Conservation (phyloP, 169 alveolate species). For the Cyclospora cayetanensis region DNA sequence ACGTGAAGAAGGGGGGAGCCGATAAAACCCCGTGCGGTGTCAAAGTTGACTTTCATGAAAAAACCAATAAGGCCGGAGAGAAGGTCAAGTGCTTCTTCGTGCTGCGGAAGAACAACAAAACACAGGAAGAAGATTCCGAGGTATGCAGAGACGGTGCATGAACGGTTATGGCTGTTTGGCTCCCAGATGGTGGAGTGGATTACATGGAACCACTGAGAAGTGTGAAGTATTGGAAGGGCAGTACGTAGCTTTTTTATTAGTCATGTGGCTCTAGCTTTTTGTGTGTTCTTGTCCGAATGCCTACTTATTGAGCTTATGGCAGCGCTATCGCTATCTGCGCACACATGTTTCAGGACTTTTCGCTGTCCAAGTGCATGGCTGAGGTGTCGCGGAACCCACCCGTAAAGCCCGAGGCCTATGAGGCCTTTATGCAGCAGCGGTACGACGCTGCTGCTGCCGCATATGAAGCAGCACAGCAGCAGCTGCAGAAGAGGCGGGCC, state of each 20-base stretch:
- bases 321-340: not conserved
- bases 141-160: not conserved
- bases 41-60: conserved; percentile 40
- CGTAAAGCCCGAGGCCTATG: not conserved
- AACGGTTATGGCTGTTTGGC: not conserved
- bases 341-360: conserved; percentile 41
- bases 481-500: conserved; percentile 14
- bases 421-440: not conserved
- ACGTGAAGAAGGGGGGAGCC: conserved; percentile 26
- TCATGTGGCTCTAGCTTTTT: not conserved
- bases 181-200: too few species aligned
- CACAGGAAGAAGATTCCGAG: conserved; percentile 53
- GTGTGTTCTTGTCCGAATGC: not conserved
- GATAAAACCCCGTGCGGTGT: not conserved
- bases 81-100: conserved; percentile 54
- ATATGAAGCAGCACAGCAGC: conserved; percentile 56
- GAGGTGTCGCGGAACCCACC: conserved; percentile 60
- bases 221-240: too few species aligned
- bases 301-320: not conserved
- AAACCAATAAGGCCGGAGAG: not conserved
- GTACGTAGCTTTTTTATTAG: not conserved
- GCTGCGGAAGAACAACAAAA: not conserved
- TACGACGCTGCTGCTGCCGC: conserved; percentile 55
- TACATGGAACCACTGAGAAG: too few species aligned
- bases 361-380: conserved; percentile 44